phyloP scores from a whole-genome alignment of 1,139 yeast genomes.

The Suzukiozyma palmioleophila region DNA sequence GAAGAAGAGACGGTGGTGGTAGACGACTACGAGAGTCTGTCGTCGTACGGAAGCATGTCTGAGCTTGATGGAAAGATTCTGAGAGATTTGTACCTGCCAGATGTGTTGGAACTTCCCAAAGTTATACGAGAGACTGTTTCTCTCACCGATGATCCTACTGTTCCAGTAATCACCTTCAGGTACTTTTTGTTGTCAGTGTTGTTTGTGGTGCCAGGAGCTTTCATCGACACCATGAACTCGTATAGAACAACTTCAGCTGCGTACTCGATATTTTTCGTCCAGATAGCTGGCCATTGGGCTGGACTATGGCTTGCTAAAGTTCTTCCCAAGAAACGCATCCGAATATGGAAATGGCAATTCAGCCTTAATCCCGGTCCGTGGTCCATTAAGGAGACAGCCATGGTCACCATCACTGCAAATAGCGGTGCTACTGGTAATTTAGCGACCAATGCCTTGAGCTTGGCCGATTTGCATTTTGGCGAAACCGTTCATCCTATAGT shows the following conservation, averaged over 20 bases:
- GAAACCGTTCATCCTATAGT: slow-evolving; percentile 25
- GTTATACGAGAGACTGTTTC: slow-evolving; percentile 32
- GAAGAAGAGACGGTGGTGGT: too few species aligned
- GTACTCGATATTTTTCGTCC: slow-evolving; percentile 43
- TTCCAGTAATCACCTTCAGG: slow-evolving; percentile 38
- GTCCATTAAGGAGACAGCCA: slow-evolving; percentile 42
- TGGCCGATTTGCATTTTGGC: slow-evolving; percentile 37
- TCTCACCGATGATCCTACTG: slow-evolving; percentile 30
- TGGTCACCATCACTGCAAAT: slow-evolving; percentile 42
- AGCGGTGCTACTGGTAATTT: slow-evolving; percentile 45
- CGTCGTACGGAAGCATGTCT: neutral
- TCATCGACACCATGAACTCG: slow-evolving; percentile 44
- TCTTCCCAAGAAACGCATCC: slow-evolving; percentile 24
- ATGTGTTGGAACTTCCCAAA: slow-evolving; percentile 20
- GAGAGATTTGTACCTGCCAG: slow-evolving; percentile 6
- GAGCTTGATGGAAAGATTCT: neutral
- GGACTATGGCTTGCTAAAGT: slow-evolving; percentile 36
- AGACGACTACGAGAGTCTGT: too few species aligned
- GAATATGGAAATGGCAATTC: slow-evolving; percentile 16
- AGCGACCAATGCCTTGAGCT: slow-evolving; percentile 37
- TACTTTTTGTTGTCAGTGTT: slow-evolving; percentile 34
- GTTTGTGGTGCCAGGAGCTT: slow-evolving; percentile 45
- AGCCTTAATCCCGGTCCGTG: slow-evolving; percentile 44
- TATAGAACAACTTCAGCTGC: slow-evolving; percentile 46
- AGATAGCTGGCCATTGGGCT: slow-evolving; percentile 39